These are phyloP conservation scores for Skeletonema marinoi DNA, from an alignment of 108 stramenopile genomes.

Conservation along the genomic window DNA sequence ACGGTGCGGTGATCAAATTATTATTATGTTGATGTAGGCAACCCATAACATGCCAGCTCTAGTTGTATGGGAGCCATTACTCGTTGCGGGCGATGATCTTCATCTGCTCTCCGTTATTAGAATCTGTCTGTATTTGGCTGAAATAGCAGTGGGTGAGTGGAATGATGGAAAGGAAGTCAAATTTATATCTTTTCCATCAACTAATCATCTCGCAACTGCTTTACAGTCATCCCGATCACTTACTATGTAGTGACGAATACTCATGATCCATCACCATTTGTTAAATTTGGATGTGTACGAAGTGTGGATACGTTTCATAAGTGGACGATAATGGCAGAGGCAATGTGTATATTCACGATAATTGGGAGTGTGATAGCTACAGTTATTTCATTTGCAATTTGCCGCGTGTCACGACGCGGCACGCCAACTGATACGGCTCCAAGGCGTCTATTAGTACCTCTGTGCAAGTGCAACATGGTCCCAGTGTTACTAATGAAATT, in stretches of 20 bases:
- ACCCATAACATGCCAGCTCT: background rate
- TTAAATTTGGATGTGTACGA: constrained; percentile 10
- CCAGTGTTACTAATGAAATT: constrained; percentile 20
- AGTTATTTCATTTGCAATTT: constrained; percentile 13
- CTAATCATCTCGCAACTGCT: background rate
- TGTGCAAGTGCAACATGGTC: constrained; percentile 33
- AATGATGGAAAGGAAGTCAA: background rate
- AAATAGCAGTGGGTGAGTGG: constrained; percentile 4
- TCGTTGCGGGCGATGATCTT: constrained; percentile 41
- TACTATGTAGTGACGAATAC: background rate
- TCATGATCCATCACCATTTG: constrained; percentile 8
- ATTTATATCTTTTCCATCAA: background rate
- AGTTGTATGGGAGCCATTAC: constrained; percentile 37
- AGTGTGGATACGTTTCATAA: constrained; percentile 1
- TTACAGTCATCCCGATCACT: constrained; percentile 10
- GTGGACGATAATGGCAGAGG: constrained; percentile 6
- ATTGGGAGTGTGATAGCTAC: constrained; percentile 6
- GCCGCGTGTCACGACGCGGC: constrained; percentile 22
- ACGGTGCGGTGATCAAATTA: no score
- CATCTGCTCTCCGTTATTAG: constrained; percentile 10
- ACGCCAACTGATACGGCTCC: constrained; percentile 27
- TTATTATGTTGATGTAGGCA: background rate
- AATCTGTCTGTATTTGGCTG: constrained; percentile 19
- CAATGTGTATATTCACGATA: constrained; percentile 3
- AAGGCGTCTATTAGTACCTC: constrained; percentile 12